These are phyloP conservation scores for Dipodascus albidus DNA, from an alignment of 805 yeast genomes.

Conservation along the genomic window DNA sequence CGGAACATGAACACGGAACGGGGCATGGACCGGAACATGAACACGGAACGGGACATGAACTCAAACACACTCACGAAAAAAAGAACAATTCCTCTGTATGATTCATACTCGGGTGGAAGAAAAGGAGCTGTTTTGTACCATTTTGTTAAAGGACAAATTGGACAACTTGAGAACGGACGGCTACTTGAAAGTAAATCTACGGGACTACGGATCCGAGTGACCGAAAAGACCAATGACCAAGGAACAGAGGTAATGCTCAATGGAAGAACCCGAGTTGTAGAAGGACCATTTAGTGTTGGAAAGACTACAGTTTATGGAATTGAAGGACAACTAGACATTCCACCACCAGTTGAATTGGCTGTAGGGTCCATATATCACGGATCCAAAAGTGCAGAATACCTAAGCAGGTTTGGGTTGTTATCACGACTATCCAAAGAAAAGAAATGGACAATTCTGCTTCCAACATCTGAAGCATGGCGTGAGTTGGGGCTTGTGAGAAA, in stretches of 20 bases:
- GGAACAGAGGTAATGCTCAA: conserved; percentile 33
- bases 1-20: too few species aligned
- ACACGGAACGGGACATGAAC: too few species aligned
- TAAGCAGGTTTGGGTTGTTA: conserved; percentile 41
- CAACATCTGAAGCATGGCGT: conserved; percentile 68
- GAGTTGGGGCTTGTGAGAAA: conserved; percentile 45
- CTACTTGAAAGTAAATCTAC: conserved; percentile 38
- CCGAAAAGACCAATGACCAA: conserved; percentile 21
- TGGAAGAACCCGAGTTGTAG: conserved; percentile 36
- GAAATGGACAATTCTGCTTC: conserved; percentile 71
- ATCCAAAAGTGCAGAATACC: conserved; percentile 48
- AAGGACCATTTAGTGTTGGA: conserved; percentile 40
- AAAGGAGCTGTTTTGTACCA: conserved; percentile 46
- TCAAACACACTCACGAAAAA: too few species aligned
- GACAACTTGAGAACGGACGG: conserved; percentile 14
- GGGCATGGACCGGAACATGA: too few species aligned
- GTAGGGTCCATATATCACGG: conserved; percentile 55
- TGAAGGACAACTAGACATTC: conserved; percentile 49
- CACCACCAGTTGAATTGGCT: conserved; percentile 51
- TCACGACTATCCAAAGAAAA: conserved; percentile 38
- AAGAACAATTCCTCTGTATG: too few species aligned
- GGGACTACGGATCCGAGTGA: conserved; percentile 56
- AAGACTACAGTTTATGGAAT: conserved; percentile 57
- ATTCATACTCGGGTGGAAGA: too few species aligned
- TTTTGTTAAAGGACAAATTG: conserved; percentile 39